phyloP scores from a whole-genome alignment of 2,329 filamentous ascomycete genomes.

The Cladosporium sp. region DNA sequence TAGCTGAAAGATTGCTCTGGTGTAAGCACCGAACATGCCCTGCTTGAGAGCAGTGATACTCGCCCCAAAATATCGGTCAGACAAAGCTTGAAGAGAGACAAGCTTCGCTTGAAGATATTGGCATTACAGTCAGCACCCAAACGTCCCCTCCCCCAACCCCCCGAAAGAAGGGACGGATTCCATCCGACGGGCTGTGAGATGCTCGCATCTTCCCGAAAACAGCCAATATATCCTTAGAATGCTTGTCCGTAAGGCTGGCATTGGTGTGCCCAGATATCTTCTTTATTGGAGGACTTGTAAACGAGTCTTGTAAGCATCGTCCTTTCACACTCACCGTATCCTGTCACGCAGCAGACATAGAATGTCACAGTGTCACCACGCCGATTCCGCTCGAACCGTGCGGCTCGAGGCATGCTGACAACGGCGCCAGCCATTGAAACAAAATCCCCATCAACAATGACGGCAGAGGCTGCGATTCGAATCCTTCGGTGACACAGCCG shows the following conservation, averaged over 20 bases:
- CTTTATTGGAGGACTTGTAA: too few species aligned
- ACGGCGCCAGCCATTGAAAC: background rate
- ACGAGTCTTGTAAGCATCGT: too few species aligned
- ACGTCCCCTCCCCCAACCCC: too few species aligned
- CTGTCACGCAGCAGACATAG: background rate
- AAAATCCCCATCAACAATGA: too few species aligned
- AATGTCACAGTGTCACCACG: background rate
- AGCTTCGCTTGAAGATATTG: slow-evolving; percentile 1
- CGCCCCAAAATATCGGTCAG: too few species aligned
- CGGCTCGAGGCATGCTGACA: background rate
- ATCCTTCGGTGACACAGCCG: too few species aligned
- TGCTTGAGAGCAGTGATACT: too few species aligned
- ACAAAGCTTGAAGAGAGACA: background rate
- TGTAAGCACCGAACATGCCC: too few species aligned
- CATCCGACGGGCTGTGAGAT: background rate
- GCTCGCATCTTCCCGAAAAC: background rate
- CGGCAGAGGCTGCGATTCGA: too few species aligned
- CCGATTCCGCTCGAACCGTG: background rate
- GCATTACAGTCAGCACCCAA: slow-evolving; percentile 5
- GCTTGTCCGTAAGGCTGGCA: background rate
- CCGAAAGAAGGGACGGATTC: background rate
- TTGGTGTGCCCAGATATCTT: background rate
- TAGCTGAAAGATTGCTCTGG: too few species aligned
- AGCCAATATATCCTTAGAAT: background rate
- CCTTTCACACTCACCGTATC: too few species aligned